Conservation (phyloP, 1,284 basidiomycete genomes). For the Moesziomyces sp. region DNA sequence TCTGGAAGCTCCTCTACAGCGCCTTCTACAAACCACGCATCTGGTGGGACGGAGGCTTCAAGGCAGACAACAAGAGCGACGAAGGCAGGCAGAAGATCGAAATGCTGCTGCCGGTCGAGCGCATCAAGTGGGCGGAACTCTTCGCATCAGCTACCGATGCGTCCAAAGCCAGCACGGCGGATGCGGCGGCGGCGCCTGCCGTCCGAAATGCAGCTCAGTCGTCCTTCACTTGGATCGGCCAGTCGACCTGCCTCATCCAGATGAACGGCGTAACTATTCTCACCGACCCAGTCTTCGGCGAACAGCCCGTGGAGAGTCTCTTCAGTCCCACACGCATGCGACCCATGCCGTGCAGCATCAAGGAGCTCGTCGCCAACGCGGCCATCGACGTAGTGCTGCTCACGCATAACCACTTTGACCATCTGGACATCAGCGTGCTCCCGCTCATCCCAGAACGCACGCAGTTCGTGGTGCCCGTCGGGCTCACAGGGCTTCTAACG, state of each 20-base stretch:
- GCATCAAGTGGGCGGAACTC: slow-evolving; percentile 44
- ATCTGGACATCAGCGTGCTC: slow-evolving; percentile 58
- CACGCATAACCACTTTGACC: slow-evolving; percentile 69
- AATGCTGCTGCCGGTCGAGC: slow-evolving; percentile 47
- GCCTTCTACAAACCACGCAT: slow-evolving; percentile 52
- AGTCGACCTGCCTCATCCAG: slow-evolving; percentile 69
- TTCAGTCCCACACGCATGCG: slow-evolving; percentile 69
- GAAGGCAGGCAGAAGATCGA: slow-evolving; percentile 44
- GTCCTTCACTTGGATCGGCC: slow-evolving; percentile 60
- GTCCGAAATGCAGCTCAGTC: slow-evolving; percentile 10
- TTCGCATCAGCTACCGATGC: slow-evolving; percentile 2
- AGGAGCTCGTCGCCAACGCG: slow-evolving; percentile 65
- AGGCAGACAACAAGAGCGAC: slow-evolving; percentile 39
- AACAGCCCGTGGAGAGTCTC: slow-evolving; percentile 68
- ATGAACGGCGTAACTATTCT: slow-evolving; percentile 70
- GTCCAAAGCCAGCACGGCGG: too few relatives aligned
- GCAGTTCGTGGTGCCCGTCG: slow-evolving; percentile 62
- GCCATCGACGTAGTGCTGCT: slow-evolving; percentile 70
- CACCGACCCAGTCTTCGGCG: slow-evolving; percentile 71
- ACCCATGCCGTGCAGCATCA: slow-evolving; percentile 69
- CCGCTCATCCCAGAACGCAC: slow-evolving; percentile 46
- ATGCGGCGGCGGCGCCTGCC: not conserved
- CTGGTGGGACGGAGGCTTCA: slow-evolving; percentile 64
- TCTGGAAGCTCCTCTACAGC: slow-evolving; percentile 52
- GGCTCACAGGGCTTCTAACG: slow-evolving; percentile 52